A percentile compares a stretch with the other conserved stretches of the same genome.
phyloP scores from a whole-genome alignment of 345 rosid species.

The Dovyalis caffra region DNA sequence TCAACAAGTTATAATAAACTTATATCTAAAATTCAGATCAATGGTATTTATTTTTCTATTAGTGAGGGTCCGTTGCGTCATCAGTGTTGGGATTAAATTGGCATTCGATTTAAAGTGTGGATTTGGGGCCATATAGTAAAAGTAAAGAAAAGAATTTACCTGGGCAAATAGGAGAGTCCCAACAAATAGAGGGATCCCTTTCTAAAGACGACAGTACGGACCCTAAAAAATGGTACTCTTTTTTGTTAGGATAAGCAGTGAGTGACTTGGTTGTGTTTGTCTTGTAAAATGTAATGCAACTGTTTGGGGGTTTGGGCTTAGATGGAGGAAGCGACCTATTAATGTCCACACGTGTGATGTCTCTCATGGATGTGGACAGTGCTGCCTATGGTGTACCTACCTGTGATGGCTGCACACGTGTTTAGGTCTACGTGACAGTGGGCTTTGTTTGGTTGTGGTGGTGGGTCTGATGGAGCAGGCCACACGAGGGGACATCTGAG shows the following conservation, averaged over 20 bases:
- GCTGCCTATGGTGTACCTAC: not conserved
- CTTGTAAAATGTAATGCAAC: not conserved
- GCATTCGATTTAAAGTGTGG: too few species aligned
- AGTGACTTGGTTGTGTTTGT: not conserved
- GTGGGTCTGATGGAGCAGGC: conserved; percentile 6
- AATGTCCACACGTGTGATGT: conserved; percentile 37
- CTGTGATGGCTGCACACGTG: conserved; percentile 13
- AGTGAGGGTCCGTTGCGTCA: too few species aligned
- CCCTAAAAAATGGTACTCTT: not conserved
- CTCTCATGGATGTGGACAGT: not conserved
- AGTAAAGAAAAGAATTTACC: not conserved
- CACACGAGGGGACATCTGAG: conserved; percentile 31
- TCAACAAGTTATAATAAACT: too few species aligned
- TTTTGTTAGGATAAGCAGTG: not conserved
- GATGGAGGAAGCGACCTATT: not conserved
- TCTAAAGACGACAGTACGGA: not conserved
- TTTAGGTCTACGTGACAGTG: conserved; percentile 17
- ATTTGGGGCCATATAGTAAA: not conserved
- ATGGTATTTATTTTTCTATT: too few species aligned
- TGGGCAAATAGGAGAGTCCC: not conserved
- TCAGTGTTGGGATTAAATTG: too few species aligned
- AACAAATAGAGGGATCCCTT: too few species aligned
- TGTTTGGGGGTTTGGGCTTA: not conserved
- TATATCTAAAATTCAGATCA: too few species aligned
- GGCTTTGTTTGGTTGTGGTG: conserved; percentile 13